A percentile compares a stretch with the other conserved stretches of the same genome.
Conservation (phyloP, 352 stramenopile genomes). For the Phytophthora ohioensis region DNA sequence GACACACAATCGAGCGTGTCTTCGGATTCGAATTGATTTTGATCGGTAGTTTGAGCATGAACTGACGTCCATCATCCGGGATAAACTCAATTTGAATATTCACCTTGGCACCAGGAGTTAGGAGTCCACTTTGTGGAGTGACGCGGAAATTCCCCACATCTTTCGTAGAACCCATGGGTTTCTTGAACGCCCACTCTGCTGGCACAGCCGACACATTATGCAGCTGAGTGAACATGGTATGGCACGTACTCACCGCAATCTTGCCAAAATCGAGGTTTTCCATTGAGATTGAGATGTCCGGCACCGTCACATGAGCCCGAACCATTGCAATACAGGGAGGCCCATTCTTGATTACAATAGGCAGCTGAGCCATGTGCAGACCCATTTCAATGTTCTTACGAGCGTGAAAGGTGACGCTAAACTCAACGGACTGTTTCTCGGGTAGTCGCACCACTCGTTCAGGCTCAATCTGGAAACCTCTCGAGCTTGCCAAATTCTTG, state of each 20-base stretch:
- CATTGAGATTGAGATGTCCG: conserved; percentile 85
- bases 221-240: conserved; percentile 91
- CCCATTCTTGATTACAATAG: conserved; percentile 92
- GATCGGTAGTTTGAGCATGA: conserved; percentile 87
- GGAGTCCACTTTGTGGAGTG: conserved; percentile 70
- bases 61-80: conserved; percentile 80
- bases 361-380: conserved; percentile 79
- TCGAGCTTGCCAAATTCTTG: conserved; percentile 89
- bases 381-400: conserved; percentile 89
- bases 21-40: conserved; percentile 88
- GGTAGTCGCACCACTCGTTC: conserved; percentile 93
- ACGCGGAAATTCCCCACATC: conserved; percentile 89
- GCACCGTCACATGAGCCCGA: conserved; percentile 91
- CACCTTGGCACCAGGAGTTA: conserved; percentile 76
- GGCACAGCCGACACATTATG: conserved; percentile 91
- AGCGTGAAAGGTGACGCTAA: conserved; percentile 92
- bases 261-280: conserved; percentile 92
- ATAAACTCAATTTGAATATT: conserved; percentile 94
- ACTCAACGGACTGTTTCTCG: conserved; percentile 90
- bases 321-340: conserved; percentile 89
- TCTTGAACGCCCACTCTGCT: conserved; percentile 93
- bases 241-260: conserved; percentile 88
- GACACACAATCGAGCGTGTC: conserved; percentile 75
- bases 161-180: conserved; percentile 81
- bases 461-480: conserved; percentile 93